Conservation (phyloP, 495 filamentous ascomycete species). For the Xylaria sp. region DNA sequence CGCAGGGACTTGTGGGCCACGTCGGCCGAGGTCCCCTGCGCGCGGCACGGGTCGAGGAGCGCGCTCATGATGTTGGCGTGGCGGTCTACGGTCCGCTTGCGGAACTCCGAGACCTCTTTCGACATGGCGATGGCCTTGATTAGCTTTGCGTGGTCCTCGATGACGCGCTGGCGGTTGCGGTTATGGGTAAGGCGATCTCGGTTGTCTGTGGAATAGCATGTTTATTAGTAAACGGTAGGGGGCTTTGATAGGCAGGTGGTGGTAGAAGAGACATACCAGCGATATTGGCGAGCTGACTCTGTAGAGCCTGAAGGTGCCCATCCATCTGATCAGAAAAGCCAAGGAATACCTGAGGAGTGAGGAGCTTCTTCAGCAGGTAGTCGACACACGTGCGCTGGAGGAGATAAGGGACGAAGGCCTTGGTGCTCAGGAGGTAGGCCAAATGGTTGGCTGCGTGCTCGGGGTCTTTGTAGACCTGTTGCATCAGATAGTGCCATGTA, state of each 20-base stretch:
- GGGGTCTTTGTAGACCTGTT: conserved; percentile 24
- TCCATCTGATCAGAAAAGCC: conserved; percentile 27
- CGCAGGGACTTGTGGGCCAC: conserved; percentile 23
- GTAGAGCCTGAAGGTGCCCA: conserved; percentile 23
- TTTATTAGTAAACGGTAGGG: neutral
- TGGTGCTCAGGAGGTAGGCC: conserved; percentile 17
- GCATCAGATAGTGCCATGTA: conserved; percentile 29
- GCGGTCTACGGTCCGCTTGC: conserved; percentile 24
- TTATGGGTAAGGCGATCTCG: conserved; percentile 7
- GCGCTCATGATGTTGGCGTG: conserved; percentile 32
- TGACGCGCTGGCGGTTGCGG: conserved; percentile 30
- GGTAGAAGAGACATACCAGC: conserved; percentile 20
- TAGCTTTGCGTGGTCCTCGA: conserved; percentile 35
- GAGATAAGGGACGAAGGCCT: conserved; percentile 21
- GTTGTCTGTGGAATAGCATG: neutral
- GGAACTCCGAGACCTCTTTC: conserved; percentile 19
- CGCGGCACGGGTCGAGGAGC: conserved; percentile 34
- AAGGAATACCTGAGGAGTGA: conserved; percentile 26
- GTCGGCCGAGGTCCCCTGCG: conserved; percentile 21
- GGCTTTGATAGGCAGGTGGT: neutral
- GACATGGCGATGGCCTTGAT: conserved; percentile 28
- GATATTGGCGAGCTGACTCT: conserved; percentile 19
- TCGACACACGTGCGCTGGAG: conserved; percentile 24
- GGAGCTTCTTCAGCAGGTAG: conserved; percentile 26
- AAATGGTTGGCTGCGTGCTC: conserved; percentile 20